These are phyloP conservation scores for Biscutella laevigata DNA, from an alignment of 441 rosid species.

Conservation along the genomic window DNA sequence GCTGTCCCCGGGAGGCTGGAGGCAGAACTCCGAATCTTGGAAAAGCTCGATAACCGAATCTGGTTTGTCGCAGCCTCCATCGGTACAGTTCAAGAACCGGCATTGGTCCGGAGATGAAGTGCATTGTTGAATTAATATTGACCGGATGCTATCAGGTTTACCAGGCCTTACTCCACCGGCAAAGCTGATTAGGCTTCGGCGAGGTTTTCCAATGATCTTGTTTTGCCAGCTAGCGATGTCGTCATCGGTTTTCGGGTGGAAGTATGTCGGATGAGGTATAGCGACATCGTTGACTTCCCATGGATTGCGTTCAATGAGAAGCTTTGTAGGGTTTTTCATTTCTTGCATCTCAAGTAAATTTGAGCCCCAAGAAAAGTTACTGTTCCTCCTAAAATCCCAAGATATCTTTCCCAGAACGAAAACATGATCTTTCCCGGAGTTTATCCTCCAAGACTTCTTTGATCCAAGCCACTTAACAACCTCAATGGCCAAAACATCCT, in stretches of 20 bases:
- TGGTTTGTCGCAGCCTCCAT: conserved; percentile 47
- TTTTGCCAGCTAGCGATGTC: conserved; percentile 67
- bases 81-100: conserved; percentile 40
- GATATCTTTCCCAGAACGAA: conserved; percentile 72
- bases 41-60: conserved; percentile 45
- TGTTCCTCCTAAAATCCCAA: conserved; percentile 73
- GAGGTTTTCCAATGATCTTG: conserved; percentile 34
- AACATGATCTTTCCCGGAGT: conserved; percentile 69
- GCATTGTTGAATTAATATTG: conserved; percentile 53
- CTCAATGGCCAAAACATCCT: conserved; percentile 48
- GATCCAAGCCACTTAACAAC: conserved; percentile 63
- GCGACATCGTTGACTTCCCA: conserved; percentile 76
- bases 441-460: conserved; percentile 42
- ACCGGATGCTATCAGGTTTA: conserved; percentile 46
- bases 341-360: conserved; percentile 50
- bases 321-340: conserved; percentile 77
- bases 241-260: conserved; percentile 63
- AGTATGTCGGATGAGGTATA: conserved; percentile 75
- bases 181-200: conserved; percentile 43
- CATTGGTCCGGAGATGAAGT: conserved; percentile 28
- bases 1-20: conserved; percentile 83
- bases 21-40: conserved; percentile 64
- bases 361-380: conserved; percentile 54
- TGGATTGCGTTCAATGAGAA: conserved; percentile 72
- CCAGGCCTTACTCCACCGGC: conserved; percentile 65